Base-by-base conservation (phyloP, 2,329 filamentous ascomycete genomes). In the Orbilia quercus region DNA sequence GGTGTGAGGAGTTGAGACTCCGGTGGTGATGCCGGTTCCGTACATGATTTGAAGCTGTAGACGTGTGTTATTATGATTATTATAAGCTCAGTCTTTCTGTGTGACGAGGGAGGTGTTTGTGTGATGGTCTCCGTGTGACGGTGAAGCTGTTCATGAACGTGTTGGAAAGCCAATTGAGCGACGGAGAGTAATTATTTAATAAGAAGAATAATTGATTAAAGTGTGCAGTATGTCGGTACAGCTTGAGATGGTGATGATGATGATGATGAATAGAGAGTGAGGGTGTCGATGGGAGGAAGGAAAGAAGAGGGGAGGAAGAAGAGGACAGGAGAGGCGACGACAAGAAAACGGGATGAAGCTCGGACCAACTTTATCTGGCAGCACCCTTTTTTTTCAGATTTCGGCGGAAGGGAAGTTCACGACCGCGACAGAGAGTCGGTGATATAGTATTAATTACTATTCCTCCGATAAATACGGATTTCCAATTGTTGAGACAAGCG, bases 1-100 rank as follows among this genome's bases (percentile, higher is more conserved):
- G 66, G 94, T 96, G 83, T 95, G 90, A 78, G 95, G 95, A 78
- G 95, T 99, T 77, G 93, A 96, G 80, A 96, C 92, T 83, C 95
- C 95, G 84, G 95, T 99, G 83, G 90, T 91, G 72, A 89, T 91
- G 78, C 84, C 86, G 79, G 90, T 88, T 83, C 91, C 91, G 87
- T 95, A 96, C 92, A 96, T 96, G 82, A 79, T 11, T 23, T 18
- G n/a, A 34, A 25, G 20, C 16, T n/a, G 14, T 40, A 14, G 36
- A 40, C 3, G 36, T 3, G 14, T 40, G 5, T 7, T 12, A 40
- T 40, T 40, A 40, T 40, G 48, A 36, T 25, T 25, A 20, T 48
- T 48, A 48, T 48, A 40, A 40, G 36, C n/a, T 25, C 2, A 50
- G 28, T 11, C 11, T n/a, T 14, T 42, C 38, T 22, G 7, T 47